Conservation (phyloP, 2,329 filamentous ascomycete genomes). For the Hortaea sp. region DNA sequence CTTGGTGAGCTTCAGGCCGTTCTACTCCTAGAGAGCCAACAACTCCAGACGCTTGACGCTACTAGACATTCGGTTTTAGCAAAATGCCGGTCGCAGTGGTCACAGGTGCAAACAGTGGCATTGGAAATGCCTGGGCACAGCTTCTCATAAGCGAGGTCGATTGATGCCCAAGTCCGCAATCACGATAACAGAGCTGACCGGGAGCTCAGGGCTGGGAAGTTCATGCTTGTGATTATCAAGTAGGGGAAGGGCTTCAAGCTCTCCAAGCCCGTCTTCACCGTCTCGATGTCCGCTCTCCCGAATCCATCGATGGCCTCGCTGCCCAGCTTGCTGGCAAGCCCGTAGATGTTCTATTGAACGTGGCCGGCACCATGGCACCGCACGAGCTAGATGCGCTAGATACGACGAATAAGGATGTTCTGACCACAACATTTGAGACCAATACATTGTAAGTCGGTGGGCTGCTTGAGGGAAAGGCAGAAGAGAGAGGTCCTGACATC, state of each 20-base stretch:
- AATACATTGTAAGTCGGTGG: conserved; percentile 28
- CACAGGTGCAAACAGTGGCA: conserved; percentile 3
- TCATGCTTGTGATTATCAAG: conserved; percentile 21
- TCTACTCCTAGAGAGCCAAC: neutral
- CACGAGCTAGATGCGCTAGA: conserved; percentile 25
- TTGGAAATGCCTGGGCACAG: conserved; percentile 4
- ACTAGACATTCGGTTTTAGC: neutral
- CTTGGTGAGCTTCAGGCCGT: neutral
- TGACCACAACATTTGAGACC: conserved; percentile 31
- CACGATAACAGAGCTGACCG: neutral
- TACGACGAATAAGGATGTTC: conserved; percentile 19
- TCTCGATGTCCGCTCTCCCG: conserved; percentile 26
- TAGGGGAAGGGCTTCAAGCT: conserved; percentile 22
- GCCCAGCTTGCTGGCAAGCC: conserved; percentile 19
- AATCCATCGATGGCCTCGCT: conserved; percentile 28
- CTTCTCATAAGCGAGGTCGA: conserved; percentile 3
- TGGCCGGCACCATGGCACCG: conserved; percentile 28
- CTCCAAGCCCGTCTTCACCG: conserved; percentile 20
- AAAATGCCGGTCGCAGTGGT: conserved; percentile 3
- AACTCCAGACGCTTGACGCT: neutral
- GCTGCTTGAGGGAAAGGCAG: too few species aligned
- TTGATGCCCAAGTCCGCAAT: neutral
- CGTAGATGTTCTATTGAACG: conserved; percentile 30
- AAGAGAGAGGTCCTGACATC: too few species aligned
- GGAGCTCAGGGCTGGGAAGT: conserved; percentile 23